A percentile compares a stretch with the other conserved stretches of the same genome.
phyloP scores from a whole-genome alignment of 306 rosid species.

The Crotalaria pallida region DNA sequence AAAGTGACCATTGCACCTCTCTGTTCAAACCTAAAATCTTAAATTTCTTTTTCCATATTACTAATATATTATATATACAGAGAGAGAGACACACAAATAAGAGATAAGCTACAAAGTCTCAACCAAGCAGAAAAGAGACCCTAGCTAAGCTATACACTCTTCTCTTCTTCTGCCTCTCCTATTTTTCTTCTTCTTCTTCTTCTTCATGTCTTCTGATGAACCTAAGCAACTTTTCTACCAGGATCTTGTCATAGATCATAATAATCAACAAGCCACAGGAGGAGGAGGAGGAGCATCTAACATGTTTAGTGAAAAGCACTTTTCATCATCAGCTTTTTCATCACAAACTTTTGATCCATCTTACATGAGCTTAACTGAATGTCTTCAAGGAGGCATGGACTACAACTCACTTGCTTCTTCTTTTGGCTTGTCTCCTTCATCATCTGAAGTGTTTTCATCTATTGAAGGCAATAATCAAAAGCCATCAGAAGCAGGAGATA shows the following conservation, averaged over 20 bases:
- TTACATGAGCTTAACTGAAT: conserved; percentile 49
- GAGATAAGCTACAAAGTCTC: conserved; percentile 32
- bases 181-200: conserved; percentile 12
- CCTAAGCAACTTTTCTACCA: conserved; percentile 41
- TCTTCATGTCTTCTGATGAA: conserved; percentile 76
- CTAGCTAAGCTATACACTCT: conserved; percentile 11
- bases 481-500: conserved; percentile 12
- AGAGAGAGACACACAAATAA: conserved; percentile 24
- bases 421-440: conserved; percentile 65
- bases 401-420: conserved; percentile 51
- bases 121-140: conserved; percentile 15
- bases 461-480: conserved; percentile 36
- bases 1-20: conserved; percentile 42
- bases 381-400: conserved; percentile 52
- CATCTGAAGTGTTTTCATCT: conserved; percentile 54
- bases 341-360: conserved; percentile 45
- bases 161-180: not conserved
- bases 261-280: conserved; percentile 26
- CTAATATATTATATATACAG: conserved; percentile 14
- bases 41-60: not conserved
- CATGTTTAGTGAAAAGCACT: conserved; percentile 35
- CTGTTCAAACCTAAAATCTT: conserved; percentile 56
- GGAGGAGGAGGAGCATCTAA: too few relatives aligned
- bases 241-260: conserved; percentile 36
- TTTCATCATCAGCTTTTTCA: conserved; percentile 26